A percentile compares a stretch with the other conserved stretches of the same genome.
phyloP scores from a whole-genome alignment of 352 stramenopile genomes.

The Stramenopiles sp. region DNA sequence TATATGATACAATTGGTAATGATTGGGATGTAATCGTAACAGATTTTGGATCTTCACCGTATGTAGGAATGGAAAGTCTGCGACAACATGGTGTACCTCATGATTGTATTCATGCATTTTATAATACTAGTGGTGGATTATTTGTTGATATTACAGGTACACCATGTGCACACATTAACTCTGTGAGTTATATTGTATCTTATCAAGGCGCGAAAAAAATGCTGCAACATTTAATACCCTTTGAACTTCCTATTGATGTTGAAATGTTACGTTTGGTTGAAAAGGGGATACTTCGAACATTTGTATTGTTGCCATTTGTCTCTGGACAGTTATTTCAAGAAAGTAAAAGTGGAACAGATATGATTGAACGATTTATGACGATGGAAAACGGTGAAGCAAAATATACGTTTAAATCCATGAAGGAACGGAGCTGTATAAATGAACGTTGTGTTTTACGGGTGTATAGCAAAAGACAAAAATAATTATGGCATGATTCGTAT shows the following conservation, averaged over 20 bases:
- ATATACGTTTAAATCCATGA: neutral
- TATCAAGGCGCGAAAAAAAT: neutral
- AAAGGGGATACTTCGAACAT: neutral
- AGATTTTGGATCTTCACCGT: neutral
- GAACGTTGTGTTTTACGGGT: too few species aligned
- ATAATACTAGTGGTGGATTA: neutral
- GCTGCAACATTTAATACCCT: neutral
- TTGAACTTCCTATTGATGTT: neutral
- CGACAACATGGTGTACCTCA: neutral
- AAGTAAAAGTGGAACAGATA: neutral
- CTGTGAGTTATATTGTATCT: neutral
- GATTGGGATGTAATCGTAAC: neutral
- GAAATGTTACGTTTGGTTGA: neutral
- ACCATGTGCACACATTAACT: neutral
- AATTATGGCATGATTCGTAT: too few species aligned
- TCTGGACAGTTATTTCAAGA: neutral
- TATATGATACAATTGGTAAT: neutral
- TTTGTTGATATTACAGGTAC: neutral
- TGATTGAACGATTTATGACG: neutral
- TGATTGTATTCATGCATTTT: neutral
- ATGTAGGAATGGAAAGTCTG: neutral
- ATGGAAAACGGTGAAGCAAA: neutral
- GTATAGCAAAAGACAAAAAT: too few species aligned
- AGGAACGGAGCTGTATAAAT: too few species aligned
- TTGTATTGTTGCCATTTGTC: neutral